These are phyloP conservation scores for Phoma sp. DNA, from an alignment of 2,329 filamentous ascomycete species.

Conservation along the genomic window DNA sequence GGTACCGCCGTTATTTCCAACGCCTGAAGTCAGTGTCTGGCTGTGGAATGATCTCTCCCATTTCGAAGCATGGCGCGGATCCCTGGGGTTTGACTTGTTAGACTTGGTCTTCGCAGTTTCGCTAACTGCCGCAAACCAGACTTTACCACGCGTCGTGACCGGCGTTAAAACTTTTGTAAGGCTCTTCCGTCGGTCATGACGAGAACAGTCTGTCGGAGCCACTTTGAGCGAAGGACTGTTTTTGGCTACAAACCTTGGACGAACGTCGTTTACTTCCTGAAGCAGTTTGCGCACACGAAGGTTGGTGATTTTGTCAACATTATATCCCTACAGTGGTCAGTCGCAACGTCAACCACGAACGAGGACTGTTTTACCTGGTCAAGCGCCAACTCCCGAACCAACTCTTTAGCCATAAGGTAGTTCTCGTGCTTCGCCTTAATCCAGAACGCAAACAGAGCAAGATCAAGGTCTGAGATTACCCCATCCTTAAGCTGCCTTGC, in stretches of 20 bases:
- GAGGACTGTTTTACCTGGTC: constrained; percentile 28
- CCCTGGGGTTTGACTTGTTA: constrained; percentile 3
- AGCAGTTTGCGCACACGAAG: constrained; percentile 23
- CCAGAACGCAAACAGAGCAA: constrained; percentile 38
- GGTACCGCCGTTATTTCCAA: background rate
- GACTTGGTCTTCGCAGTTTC: background rate
- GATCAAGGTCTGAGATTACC: constrained; percentile 34
- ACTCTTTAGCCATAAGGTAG: constrained; percentile 30
- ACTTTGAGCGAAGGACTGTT: background rate
- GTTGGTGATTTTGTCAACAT: constrained; percentile 25
- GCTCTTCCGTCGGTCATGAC: background rate
- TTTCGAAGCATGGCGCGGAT: background rate
- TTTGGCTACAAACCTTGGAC: constrained; percentile 16
- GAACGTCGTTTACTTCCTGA: constrained; percentile 11
- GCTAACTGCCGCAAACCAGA: background rate
- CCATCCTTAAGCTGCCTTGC: constrained; percentile 30
- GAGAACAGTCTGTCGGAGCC: background rate
- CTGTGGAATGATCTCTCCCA: background rate
- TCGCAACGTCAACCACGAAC: background rate
- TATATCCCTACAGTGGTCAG: constrained; percentile 26
- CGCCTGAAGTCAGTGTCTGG: background rate
- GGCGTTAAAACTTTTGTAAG: background rate
- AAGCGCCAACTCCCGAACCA: constrained; percentile 38
- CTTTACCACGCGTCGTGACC: background rate
- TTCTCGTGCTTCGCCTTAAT: constrained; percentile 30